Percentiles rank a stretch among this genome's conserved stretches.
phyloP scores from a whole-genome alignment of 139 green algal genomes.

The Chara braunii region DNA sequence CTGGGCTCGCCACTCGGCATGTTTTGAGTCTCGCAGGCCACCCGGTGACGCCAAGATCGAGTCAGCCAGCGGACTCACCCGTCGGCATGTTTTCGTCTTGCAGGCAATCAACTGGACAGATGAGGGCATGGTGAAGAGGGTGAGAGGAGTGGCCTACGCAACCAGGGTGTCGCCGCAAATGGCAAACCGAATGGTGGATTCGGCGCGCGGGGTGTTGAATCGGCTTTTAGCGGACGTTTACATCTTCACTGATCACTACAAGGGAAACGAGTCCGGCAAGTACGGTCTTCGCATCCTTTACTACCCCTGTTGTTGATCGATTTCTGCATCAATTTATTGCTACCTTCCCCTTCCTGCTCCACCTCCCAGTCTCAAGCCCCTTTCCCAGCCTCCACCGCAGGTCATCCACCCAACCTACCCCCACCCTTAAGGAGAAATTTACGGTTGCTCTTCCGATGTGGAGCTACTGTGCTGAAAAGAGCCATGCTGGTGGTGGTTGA shows the following conservation, averaged over 20 bases:
- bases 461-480: no score
- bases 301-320: constrained; percentile 7
- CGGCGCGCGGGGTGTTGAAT: constrained; percentile 76
- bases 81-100: neutral
- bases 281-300: no score
- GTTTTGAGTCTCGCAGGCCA: no score
- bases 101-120: constrained; percentile 54
- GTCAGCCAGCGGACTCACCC: no score
- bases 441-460: no score
- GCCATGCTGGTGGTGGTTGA: no score
- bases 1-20: no score
- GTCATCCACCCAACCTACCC: no score
- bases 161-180: constrained; percentile 61
- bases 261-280: constrained; percentile 46
- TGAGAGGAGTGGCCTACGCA: constrained; percentile 87
- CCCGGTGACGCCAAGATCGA: no score
- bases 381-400: no score
- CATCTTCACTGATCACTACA: constrained; percentile 95
- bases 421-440: no score
- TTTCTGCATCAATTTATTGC: neutral
- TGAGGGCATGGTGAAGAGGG: constrained; percentile 90
- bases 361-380: neutral
- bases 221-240: constrained; percentile 90
- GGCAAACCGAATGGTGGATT: constrained; percentile 75
- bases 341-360: neutral